Evolutionary conservation across 2,329 filamentous ascomycete species (phyloP), one percentile per base, ranked within the genome.

Genomic region (Nigrospora sphaerica): DNA sequence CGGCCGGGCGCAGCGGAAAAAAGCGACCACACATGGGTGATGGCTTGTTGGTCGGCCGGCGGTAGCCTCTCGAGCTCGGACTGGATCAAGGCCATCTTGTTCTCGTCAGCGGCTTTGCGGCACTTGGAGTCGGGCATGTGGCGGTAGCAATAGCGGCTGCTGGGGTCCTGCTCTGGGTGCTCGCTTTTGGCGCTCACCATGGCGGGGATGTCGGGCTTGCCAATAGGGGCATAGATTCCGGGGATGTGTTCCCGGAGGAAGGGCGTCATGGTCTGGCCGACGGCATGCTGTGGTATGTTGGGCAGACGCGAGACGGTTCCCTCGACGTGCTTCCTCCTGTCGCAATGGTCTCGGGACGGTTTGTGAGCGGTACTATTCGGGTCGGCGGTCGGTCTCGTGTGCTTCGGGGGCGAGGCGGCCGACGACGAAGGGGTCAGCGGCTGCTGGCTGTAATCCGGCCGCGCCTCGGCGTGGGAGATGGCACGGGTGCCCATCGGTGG

Each of bases 21-120:
- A 41, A 97, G 76, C 0, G 92, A 95, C 93, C 93, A 98, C 46
- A 97, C 91, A 60, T 96, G 92, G 32, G 91, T 89, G 58, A 98
- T 96, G 60, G 88, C 91, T 68, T 96, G 89, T 67, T 95, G 90
- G 63, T 98, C 93, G 53, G 80, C 83, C 51, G 86, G 80, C 6
- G 90, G 85, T 32, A 96, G 78, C 40, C 79, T 83, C 57, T 92
- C 86, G 44, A 97, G 80, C 65, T 93, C 86, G 84, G 83, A 84
- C 64, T 98, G 93, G 52, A 98, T 80, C 62, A 91, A 85, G 56
- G 92, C 88, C 93, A 98, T 98, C 52, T 93, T 93, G 40, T 86
- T 85, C 69, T 97, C 93, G 69, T 97, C 91, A 48, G 90, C 91
- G 52, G 95, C 89, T 50, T 90, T 82, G 50, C 91, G 79, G 69